Evolutionary conservation across 2,329 filamentous ascomycete species (phyloP).

Genomic region (Periconia sp.): DNA sequence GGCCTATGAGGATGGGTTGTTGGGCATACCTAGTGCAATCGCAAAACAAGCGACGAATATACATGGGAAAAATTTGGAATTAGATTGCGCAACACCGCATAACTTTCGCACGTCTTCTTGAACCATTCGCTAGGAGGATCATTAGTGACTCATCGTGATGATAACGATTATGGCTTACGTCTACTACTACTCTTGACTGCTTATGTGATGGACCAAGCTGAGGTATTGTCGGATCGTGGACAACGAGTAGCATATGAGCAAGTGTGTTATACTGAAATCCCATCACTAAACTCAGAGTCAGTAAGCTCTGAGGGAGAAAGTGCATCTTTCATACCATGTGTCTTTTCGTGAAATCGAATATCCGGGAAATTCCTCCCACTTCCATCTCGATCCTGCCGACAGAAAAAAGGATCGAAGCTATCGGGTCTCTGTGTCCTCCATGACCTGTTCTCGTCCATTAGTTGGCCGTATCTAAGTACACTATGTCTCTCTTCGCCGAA

Average conservation of each 20-base stretch:
- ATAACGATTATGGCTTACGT: slow-evolving; percentile 22
- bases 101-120: slow-evolving; percentile 44
- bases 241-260: slow-evolving; percentile 42
- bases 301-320: too few species aligned
- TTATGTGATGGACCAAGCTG: slow-evolving; percentile 43
- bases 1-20: neutral
- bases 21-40: slow-evolving; percentile 37
- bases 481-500: slow-evolving; percentile 43
- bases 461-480: slow-evolving; percentile 32
- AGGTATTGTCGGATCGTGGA: slow-evolving; percentile 45
- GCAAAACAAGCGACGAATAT: slow-evolving; percentile 46
- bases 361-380: slow-evolving; percentile 43
- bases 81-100: slow-evolving; percentile 42
- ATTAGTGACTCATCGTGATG: slow-evolving; percentile 6
- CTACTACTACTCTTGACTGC: slow-evolving; percentile 36
- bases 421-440: slow-evolving; percentile 39
- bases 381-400: slow-evolving; percentile 37
- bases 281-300: slow-evolving; percentile 20
- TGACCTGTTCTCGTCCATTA: slow-evolving; percentile 42
- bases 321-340: slow-evolving; percentile 31
- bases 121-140: slow-evolving; percentile 22
- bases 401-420: slow-evolving; percentile 45
- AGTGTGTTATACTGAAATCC: slow-evolving; percentile 43
- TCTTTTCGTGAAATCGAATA: slow-evolving; percentile 42
- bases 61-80: slow-evolving; percentile 39